A percentile compares a stretch with the other conserved stretches of the same genome.
Conservation (phyloP, 2,329 filamentous ascomycete species). For the Cordyceps cateniannulata region DNA sequence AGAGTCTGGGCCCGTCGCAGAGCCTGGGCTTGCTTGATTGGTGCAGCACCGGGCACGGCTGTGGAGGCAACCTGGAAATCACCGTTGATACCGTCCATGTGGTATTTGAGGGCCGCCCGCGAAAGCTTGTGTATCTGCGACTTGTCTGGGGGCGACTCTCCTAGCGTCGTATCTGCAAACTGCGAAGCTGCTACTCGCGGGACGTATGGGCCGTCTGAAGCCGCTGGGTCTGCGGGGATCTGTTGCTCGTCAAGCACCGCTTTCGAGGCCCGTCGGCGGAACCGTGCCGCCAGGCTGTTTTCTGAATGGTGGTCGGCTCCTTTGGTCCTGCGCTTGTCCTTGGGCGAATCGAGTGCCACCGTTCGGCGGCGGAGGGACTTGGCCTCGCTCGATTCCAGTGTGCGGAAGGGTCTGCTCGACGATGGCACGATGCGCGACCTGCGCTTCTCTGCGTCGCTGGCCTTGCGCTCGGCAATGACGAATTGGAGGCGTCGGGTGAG, state of each 20-base stretch:
- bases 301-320: constrained; percentile 7
- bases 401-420: constrained; percentile 4
- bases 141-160: constrained; percentile 31
- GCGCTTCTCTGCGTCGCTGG: constrained; percentile 28
- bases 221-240: not conserved
- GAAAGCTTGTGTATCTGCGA: constrained; percentile 37
- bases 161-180: constrained; percentile 48
- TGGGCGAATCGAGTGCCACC: not conserved
- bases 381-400: constrained; percentile 4
- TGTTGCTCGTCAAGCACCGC: not conserved
- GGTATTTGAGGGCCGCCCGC: constrained; percentile 34
- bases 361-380: not conserved
- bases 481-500: constrained; percentile 44
- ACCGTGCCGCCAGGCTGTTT: not conserved
- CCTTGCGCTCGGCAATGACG: constrained; percentile 45
- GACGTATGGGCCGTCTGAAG: constrained; percentile 30
- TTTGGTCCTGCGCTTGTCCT: constrained; percentile 11
- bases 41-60: constrained; percentile 23
- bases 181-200: constrained; percentile 49
- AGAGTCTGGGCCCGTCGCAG: constrained; percentile 33
- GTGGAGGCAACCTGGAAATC: constrained; percentile 15
- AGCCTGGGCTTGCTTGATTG: constrained; percentile 29
- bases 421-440: not conserved
- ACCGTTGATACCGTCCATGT: constrained; percentile 27
- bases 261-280: constrained; percentile 7